Conservation (phyloP, 2,329 filamentous ascomycete species). For the Cercospora sesami region DNA sequence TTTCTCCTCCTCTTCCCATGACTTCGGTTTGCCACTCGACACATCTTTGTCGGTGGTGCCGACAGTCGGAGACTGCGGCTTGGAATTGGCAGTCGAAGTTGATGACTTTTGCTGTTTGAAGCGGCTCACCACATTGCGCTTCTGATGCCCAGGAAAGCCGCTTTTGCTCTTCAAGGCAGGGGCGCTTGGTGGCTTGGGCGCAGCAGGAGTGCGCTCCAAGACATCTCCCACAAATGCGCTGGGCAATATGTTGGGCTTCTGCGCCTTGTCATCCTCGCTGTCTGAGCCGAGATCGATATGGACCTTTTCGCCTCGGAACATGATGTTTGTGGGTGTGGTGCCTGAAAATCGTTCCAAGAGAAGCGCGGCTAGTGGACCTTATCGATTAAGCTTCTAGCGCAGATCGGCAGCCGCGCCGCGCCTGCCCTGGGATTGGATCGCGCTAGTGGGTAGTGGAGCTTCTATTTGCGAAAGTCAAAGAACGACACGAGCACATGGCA, state of each 20-base stretch:
- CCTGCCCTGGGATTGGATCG: background rate
- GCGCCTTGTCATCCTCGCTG: conserved; percentile 34
- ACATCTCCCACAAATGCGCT: conserved; percentile 68
- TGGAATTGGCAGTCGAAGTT: background rate
- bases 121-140: conserved; percentile 68
- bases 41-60: background rate
- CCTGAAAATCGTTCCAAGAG: conserved; percentile 1
- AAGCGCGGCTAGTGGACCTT: background rate
- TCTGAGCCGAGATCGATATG: conserved; percentile 58
- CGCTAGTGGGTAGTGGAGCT: background rate
- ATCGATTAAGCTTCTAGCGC: background rate
- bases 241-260: conserved; percentile 18
- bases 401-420: background rate
- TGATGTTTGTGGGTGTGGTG: conserved; percentile 19
- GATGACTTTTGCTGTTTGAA: conserved; percentile 67
- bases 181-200: conserved; percentile 62
- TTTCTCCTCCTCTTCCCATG: conserved; percentile 59
- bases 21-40: conserved; percentile 27
- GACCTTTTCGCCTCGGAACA: conserved; percentile 61
- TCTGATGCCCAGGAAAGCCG: conserved; percentile 89
- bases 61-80: background rate
- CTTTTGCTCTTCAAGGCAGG: conserved; percentile 58
- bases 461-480: background rate
- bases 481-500: background rate
- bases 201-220: conserved; percentile 66